A percentile compares a stretch with the other conserved stretches of the same genome.
Evolutionary conservation across 257 asterid genomes (phyloP).

Genomic region (Solanum etuberosum): DNA sequence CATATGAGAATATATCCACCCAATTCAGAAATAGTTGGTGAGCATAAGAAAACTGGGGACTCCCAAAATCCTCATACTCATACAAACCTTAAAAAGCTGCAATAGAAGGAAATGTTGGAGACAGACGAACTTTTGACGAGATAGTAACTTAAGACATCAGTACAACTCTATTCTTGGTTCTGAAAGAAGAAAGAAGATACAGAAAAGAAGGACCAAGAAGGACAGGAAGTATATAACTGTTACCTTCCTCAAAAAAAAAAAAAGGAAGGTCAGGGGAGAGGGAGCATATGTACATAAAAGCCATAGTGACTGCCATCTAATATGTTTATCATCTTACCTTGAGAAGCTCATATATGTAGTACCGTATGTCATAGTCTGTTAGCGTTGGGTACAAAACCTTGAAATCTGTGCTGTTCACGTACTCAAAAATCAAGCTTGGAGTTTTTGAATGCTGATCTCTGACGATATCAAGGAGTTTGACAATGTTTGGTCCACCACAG

Average conservation of each 20-base stretch:
- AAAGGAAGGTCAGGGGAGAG: not conserved
- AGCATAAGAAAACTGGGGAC: not conserved
- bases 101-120: not conserved
- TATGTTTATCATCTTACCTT: conserved; percentile 17
- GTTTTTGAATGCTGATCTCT: conserved; percentile 34
- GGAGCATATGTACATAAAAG: not conserved
- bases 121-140: not conserved
- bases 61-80: not conserved
- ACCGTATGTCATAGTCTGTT: conserved; percentile 33
- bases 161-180: not conserved
- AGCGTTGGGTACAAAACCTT: conserved; percentile 32
- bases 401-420: conserved; percentile 39
- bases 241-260: not conserved
- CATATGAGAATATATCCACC: not conserved
- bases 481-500: conserved; percentile 34
- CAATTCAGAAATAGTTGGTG: not conserved
- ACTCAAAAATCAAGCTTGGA: conserved; percentile 41
- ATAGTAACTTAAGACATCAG: not conserved
- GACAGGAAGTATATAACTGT: not conserved
- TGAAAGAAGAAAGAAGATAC: not conserved
- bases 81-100: not conserved
- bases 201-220: not conserved
- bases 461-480: conserved; percentile 25
- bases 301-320: not conserved
- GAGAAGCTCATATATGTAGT: conserved; percentile 41